Percentiles rank a stretch among this genome's conserved stretches.
phyloP scores from a whole-genome alignment of 192 early-diverging fungal genomes.

The Radiomyces spectabilis region DNA sequence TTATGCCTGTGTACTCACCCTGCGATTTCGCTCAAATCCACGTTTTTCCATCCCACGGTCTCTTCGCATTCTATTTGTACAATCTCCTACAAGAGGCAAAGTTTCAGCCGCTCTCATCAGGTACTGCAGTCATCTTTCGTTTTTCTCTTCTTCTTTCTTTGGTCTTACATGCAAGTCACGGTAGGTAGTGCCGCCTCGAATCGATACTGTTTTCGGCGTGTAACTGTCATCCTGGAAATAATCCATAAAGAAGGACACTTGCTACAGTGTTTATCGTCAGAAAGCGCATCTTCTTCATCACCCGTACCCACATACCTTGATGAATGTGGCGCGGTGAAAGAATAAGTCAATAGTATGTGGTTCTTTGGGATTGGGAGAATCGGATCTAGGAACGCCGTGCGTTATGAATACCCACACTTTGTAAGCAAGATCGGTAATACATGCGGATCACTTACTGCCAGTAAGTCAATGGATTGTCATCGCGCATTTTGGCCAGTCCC shows the following conservation, averaged over 20 bases:
- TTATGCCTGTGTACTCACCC: conserved; percentile 3
- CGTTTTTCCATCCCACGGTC: conserved; percentile 62
- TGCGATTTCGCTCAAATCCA: conserved; percentile 42
- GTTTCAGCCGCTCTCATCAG: not conserved
- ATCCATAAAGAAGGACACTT: conserved; percentile 62
- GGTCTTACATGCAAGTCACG: conserved; percentile 53
- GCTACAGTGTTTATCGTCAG: conserved; percentile 12
- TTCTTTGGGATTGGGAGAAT: conserved; percentile 62
- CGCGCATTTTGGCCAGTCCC: conserved; percentile 55
- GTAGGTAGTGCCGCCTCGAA: conserved; percentile 59
- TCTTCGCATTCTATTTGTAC: conserved; percentile 44
- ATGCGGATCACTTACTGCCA: conserved; percentile 91
- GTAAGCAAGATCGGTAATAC: no score
- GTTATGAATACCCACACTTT: no score
- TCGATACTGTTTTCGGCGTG: conserved; percentile 56
- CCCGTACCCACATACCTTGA: conserved; percentile 44
- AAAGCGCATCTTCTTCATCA: no score
- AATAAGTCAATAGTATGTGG: conserved; percentile 71
- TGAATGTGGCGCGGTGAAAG: conserved; percentile 52
- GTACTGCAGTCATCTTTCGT: no score
- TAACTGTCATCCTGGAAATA: conserved; percentile 78
- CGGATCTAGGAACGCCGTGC: no score
- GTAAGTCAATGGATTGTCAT: conserved; percentile 62
- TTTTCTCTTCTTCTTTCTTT: not conserved
- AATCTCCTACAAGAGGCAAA: conserved; percentile 44